Conservation (phyloP, 371 early-diverging fungal genomes). For the Smittium culicis region DNA sequence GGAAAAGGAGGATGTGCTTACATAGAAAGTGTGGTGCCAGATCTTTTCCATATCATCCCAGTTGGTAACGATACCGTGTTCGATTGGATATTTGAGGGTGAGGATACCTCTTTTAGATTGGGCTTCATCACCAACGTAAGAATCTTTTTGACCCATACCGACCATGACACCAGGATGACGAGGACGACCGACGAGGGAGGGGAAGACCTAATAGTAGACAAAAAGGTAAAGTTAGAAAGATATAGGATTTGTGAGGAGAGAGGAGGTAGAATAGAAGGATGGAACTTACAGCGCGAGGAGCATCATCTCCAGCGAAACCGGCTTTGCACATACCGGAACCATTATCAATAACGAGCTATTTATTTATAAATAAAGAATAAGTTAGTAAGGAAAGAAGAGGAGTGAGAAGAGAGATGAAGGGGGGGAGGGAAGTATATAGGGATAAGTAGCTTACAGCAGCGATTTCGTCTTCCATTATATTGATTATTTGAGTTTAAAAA, state of each 20-base stretch:
- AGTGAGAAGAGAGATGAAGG: no score
- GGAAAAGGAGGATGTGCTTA: slow-evolving; percentile 6
- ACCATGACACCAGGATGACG: slow-evolving; percentile 99
- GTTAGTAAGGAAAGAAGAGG: no score
- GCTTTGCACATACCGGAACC: slow-evolving; percentile 99
- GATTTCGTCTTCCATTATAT: no score
- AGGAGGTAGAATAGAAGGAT: no score
- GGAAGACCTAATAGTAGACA: slow-evolving; percentile 66
- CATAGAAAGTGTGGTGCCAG: slow-evolving; percentile 98
- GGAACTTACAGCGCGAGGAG: slow-evolving; percentile 92
- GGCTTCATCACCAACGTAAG: slow-evolving; percentile 99
- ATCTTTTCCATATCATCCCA: slow-evolving; percentile 99
- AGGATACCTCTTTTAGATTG: slow-evolving; percentile 99
- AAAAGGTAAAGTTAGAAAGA: background rate
- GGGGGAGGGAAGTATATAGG: no score
- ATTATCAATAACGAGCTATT: slow-evolving; percentile 81
- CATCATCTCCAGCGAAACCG: slow-evolving; percentile 99
- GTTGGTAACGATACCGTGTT: slow-evolving; percentile 99
- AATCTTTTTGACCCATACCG: slow-evolving; percentile 99
- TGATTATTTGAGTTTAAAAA: no score
- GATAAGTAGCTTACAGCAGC: no score
- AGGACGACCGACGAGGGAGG: slow-evolving; percentile 98
- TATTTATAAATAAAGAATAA: no score
- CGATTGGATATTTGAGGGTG: slow-evolving; percentile 98
- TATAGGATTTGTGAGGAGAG: no score